Conservation (phyloP, 768 basidiomycete genomes). For the Pisolithus marmoratus region DNA sequence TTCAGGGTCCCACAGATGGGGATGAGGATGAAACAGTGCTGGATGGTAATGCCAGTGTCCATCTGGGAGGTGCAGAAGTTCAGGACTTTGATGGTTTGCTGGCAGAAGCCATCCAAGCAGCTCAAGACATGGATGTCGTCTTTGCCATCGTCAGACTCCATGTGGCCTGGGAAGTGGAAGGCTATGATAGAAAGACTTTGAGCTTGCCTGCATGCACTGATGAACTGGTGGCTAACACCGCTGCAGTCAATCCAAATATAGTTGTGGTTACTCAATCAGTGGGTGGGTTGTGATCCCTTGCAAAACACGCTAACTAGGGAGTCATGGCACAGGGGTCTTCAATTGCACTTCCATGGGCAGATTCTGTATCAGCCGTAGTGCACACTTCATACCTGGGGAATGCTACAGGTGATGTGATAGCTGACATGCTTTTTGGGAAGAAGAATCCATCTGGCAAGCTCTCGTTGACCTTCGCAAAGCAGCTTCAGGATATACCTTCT, state of each 20-base stretch:
- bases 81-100: constrained; percentile 53
- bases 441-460: constrained; percentile 74
- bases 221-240: constrained; percentile 62
- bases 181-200: constrained; percentile 63
- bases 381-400: constrained; percentile 89
- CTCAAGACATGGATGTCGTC: constrained; percentile 64
- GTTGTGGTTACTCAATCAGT: constrained; percentile 73
- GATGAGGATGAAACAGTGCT: constrained; percentile 62
- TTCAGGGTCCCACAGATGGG: constrained; percentile 63
- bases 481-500: constrained; percentile 64
- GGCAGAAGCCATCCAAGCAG: constrained; percentile 56
- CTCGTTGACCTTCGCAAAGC: constrained; percentile 73
- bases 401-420: constrained; percentile 74
- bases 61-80: constrained; percentile 69
- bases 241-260: constrained; percentile 59
- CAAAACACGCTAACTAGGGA: constrained; percentile 1
- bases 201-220: constrained; percentile 71
- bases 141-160: constrained; percentile 77
- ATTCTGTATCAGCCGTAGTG: constrained; percentile 58
- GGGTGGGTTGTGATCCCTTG: constrained; percentile 16
- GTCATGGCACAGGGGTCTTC: constrained; percentile 49
- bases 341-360: constrained; percentile 73
- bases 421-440: constrained; percentile 74
- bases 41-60: constrained; percentile 62
- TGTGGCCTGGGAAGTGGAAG: constrained; percentile 78